These are phyloP conservation scores for Herpetospermum pedunculosum DNA, from an alignment of 306 rosid species.

Conservation along the genomic window DNA sequence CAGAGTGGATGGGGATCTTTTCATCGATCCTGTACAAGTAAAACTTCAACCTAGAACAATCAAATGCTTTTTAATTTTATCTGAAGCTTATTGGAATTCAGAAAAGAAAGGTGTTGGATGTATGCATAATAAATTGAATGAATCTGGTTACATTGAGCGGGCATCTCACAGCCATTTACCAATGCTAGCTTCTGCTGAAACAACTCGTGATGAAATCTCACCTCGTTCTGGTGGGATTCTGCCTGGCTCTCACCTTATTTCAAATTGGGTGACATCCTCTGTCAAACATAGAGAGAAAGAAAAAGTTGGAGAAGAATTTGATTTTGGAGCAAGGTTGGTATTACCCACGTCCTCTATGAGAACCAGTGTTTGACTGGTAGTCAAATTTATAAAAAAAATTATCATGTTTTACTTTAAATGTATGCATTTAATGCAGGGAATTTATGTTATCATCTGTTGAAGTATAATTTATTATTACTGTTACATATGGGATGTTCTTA, in stretches of 20 bases:
- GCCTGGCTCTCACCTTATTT: slow-evolving; percentile 56
- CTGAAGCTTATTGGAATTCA: slow-evolving; percentile 47
- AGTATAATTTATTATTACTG: neutral
- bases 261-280: slow-evolving; percentile 73
- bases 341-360: slow-evolving; percentile 3
- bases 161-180: slow-evolving; percentile 23
- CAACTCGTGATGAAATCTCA: slow-evolving; percentile 16
- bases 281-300: slow-evolving; percentile 21
- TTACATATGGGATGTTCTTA: neutral
- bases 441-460: neutral
- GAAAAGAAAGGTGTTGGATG: slow-evolving; percentile 26
- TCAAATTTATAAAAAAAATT: neutral
- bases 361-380: neutral
- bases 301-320: slow-evolving; percentile 49
- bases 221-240: slow-evolving; percentile 31
- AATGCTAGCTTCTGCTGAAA: slow-evolving; percentile 23
- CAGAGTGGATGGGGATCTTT: slow-evolving; percentile 75
- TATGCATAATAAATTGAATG: slow-evolving; percentile 22
- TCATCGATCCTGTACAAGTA: slow-evolving; percentile 57
- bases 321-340: slow-evolving; percentile 88
- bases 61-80: slow-evolving; percentile 46
- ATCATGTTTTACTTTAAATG: neutral
- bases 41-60: slow-evolving; percentile 71
- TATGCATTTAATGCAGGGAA: neutral
- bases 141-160: slow-evolving; percentile 27